phyloP scores from a whole-genome alignment of 495 filamentous ascomycete species.

The Talaromyces ruber region DNA sequence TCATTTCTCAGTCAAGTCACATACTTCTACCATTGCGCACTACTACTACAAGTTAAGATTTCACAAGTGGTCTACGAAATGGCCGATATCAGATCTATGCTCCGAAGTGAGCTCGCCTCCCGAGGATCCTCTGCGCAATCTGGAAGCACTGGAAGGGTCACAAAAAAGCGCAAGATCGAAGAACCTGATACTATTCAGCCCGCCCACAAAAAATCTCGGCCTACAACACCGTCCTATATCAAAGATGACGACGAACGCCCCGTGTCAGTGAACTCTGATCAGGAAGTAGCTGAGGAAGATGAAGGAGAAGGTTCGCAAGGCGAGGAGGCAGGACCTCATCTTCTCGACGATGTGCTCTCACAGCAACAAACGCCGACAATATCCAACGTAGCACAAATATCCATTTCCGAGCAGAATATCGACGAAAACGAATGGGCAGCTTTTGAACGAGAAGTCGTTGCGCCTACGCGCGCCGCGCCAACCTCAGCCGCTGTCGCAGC shows the following conservation, averaged over 20 bases:
- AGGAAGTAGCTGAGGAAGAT: constrained; percentile 23
- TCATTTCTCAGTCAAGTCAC: background rate
- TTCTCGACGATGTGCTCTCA: constrained; percentile 6
- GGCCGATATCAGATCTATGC: constrained; percentile 76
- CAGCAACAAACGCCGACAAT: constrained; percentile 2
- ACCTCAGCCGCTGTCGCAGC: constrained; percentile 22
- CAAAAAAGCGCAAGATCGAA: constrained; percentile 51
- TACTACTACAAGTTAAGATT: background rate
- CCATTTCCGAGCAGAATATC: constrained; percentile 25
- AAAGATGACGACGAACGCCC: constrained; percentile 13
- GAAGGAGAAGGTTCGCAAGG: constrained; percentile 7
- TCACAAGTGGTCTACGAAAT: constrained; percentile 28
- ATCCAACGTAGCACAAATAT: constrained; percentile 10
- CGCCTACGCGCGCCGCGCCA: constrained; percentile 32
- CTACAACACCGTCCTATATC: constrained; percentile 19
- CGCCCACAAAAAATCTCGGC: constrained; percentile 38
- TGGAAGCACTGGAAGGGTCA: constrained; percentile 31
- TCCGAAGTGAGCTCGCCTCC: constrained; percentile 71
- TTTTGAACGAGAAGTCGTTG: constrained; percentile 78
- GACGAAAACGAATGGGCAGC: constrained; percentile 87
- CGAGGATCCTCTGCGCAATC: constrained; percentile 52
- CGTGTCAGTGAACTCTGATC: constrained; percentile 14
- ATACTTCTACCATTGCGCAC: no score
- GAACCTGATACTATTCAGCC: constrained; percentile 31
- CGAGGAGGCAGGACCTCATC: constrained; percentile 18